Evolutionary conservation across 345 rosid species (phyloP).

Genomic region (Eucalyptus dawsonii): DNA sequence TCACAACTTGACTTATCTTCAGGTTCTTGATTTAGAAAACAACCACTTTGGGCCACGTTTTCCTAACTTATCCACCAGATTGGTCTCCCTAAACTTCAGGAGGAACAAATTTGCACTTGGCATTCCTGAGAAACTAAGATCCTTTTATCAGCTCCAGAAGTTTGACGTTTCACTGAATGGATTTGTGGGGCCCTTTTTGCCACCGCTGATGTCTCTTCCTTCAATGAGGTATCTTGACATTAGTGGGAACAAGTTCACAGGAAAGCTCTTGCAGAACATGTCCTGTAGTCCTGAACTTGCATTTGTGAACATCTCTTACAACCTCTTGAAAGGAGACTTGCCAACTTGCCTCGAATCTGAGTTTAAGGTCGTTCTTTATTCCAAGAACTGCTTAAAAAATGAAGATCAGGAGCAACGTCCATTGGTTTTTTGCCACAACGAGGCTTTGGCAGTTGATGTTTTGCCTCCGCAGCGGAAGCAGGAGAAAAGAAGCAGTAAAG

Average conservation of each 20-base stretch:
- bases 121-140: slow-evolving; percentile 19
- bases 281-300: slow-evolving; percentile 32
- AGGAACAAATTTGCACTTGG: slow-evolving; percentile 38
- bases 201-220: slow-evolving; percentile 35
- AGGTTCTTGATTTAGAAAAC: slow-evolving; percentile 37
- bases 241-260: slow-evolving; percentile 35
- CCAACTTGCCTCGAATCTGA: slow-evolving; percentile 30
- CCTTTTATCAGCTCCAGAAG: slow-evolving; percentile 35
- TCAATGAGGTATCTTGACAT: slow-evolving; percentile 32
- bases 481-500: background rate
- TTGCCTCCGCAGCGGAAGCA: slow-evolving; percentile 13
- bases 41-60: slow-evolving; percentile 41
- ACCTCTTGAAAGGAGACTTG: slow-evolving; percentile 43
- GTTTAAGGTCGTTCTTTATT: slow-evolving; percentile 6
- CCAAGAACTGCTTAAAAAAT: slow-evolving; percentile 34
- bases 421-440: slow-evolving; percentile 25
- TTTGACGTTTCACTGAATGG: slow-evolving; percentile 48
- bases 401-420: slow-evolving; percentile 33
- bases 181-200: slow-evolving; percentile 38
- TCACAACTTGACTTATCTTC: slow-evolving; percentile 35
- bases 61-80: slow-evolving; percentile 23
- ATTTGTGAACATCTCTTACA: slow-evolving; percentile 36
- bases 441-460: slow-evolving; percentile 48
- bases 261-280: slow-evolving; percentile 28
- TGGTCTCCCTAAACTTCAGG: slow-evolving; percentile 21